Evolutionary conservation across 2,329 filamentous ascomycete species (phyloP).

Genomic region (Colletotrichum lindemuthianum): DNA sequence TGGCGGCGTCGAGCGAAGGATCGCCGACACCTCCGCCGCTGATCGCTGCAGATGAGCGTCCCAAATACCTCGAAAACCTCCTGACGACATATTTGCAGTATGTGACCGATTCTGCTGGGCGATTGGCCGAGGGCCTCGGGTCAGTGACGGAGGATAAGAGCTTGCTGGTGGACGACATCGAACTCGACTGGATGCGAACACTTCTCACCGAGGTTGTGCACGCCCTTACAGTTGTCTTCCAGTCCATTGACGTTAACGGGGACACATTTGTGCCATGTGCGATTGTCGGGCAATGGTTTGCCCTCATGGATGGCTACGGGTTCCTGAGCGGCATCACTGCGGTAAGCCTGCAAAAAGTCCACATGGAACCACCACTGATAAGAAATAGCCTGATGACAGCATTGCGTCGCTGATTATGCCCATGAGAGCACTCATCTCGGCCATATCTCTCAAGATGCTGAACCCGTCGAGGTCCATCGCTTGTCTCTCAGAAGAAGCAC

Average conservation of each 20-base stretch:
- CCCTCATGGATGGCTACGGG: constrained; percentile 71
- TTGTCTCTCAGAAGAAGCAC: constrained; percentile 56
- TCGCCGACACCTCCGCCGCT: constrained; percentile 2
- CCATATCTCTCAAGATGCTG: constrained; percentile 77
- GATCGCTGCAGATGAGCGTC: constrained; percentile 17
- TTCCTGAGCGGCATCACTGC: constrained; percentile 75
- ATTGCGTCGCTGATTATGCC: constrained; percentile 66
- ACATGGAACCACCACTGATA: constrained; percentile 1
- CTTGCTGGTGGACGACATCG: constrained; percentile 62
- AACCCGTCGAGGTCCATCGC: constrained; percentile 70
- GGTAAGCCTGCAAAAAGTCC: constrained; percentile 52
- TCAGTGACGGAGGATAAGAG: constrained; percentile 61
- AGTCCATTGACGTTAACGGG: constrained; percentile 70
- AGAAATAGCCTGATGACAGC: constrained; percentile 48
- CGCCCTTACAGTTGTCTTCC: constrained; percentile 77
- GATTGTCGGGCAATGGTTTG: constrained; percentile 77
- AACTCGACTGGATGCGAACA: constrained; percentile 69
- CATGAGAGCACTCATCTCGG: constrained; percentile 74
- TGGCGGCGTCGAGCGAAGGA: constrained; percentile 20
- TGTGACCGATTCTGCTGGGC: constrained; percentile 59
- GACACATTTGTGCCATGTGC: constrained; percentile 65
- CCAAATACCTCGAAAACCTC: constrained; percentile 54
- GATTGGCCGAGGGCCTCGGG: constrained; percentile 59
- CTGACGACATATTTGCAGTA: constrained; percentile 60
- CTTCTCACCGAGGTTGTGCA: constrained; percentile 78